A percentile compares a stretch with the other conserved stretches of the same genome.
These are phyloP conservation scores for Ustilago nuda DNA, from an alignment of 1,284 basidiomycete genomes.

Conservation along the genomic window DNA sequence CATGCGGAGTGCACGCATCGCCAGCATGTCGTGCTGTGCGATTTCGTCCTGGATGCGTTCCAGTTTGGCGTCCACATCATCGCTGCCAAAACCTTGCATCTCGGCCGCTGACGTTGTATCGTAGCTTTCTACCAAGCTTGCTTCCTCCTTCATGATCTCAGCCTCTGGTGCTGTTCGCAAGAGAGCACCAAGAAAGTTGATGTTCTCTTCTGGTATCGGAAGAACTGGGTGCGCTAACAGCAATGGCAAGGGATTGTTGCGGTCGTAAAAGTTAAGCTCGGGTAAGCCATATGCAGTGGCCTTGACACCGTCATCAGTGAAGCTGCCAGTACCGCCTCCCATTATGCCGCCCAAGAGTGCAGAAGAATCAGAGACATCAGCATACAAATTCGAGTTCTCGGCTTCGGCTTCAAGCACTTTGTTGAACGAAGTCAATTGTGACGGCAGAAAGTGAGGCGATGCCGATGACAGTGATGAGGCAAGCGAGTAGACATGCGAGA, in stretches of 20 bases:
- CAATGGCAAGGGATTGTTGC: slow-evolving; percentile 43
- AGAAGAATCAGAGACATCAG: slow-evolving; percentile 25
- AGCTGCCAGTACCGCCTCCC: slow-evolving; percentile 1
- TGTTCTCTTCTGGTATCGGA: slow-evolving; percentile 54
- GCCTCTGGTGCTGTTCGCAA: slow-evolving; percentile 59
- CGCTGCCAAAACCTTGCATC: background rate
- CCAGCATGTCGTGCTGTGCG: slow-evolving; percentile 47
- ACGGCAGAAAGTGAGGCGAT: slow-evolving; percentile 55
- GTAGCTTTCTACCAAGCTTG: slow-evolving; percentile 42
- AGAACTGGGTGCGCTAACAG: slow-evolving; percentile 54
- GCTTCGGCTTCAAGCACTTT: slow-evolving; percentile 58
- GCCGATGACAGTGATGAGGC: slow-evolving; percentile 53
- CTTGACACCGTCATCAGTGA: slow-evolving; percentile 36
- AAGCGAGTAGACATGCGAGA: slow-evolving; percentile 61
- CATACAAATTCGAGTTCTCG: slow-evolving; percentile 52
- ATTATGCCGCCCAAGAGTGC: slow-evolving; percentile 33
- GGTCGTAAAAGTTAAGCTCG: slow-evolving; percentile 52
- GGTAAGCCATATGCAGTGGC: slow-evolving; percentile 49
- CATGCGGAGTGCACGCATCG: slow-evolving; percentile 46
- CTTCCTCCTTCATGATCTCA: slow-evolving; percentile 46
- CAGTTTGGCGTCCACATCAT: slow-evolving; percentile 23
- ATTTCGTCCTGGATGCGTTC: slow-evolving; percentile 41
- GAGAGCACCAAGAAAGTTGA: slow-evolving; percentile 60
- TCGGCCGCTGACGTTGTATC: slow-evolving; percentile 18
- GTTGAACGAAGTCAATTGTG: slow-evolving; percentile 57